A percentile compares a stretch with the other conserved stretches of the same genome.
phyloP scores from a whole-genome alignment of 805 yeast genomes.

The Cyberlindnera maritima region DNA sequence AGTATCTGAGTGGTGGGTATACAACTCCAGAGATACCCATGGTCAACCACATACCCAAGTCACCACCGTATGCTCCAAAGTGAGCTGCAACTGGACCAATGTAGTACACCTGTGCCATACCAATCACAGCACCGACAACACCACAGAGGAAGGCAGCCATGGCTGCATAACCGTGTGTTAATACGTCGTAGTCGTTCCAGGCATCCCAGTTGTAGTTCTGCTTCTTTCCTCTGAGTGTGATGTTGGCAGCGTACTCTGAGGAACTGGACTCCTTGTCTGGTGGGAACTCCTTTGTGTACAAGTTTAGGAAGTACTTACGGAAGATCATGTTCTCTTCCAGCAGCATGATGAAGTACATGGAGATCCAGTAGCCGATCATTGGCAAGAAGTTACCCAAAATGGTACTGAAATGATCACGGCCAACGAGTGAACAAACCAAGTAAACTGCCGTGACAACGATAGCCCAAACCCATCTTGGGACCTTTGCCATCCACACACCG shows the following conservation, averaged over 20 bases:
- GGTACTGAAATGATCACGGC: slow-evolving; percentile 66
- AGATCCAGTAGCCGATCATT: slow-evolving; percentile 90
- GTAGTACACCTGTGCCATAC: slow-evolving; percentile 87
- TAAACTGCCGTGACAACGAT: slow-evolving; percentile 60
- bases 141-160: slow-evolving; percentile 63
- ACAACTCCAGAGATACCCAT: slow-evolving; percentile 65
- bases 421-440: slow-evolving; percentile 70
- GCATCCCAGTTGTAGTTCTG: slow-evolving; percentile 67
- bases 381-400: slow-evolving; percentile 82
- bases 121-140: slow-evolving; percentile 77
- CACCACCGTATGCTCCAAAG: slow-evolving; percentile 71
- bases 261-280: slow-evolving; percentile 3
- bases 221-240: slow-evolving; percentile 24
- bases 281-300: slow-evolving; percentile 45
- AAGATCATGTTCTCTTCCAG: slow-evolving; percentile 72
- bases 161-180: slow-evolving; percentile 76
- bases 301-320: slow-evolving; percentile 45
- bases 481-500: slow-evolving; percentile 48
- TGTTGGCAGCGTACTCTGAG: slow-evolving; percentile 3
- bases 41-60: slow-evolving; percentile 77
- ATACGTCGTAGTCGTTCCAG: slow-evolving; percentile 61
- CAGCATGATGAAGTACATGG: slow-evolving; percentile 71
- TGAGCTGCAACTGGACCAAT: slow-evolving; percentile 68
- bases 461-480: slow-evolving; percentile 81
- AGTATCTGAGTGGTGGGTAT: slow-evolving; percentile 64